phyloP scores from a whole-genome alignment of 768 basidiomycete genomes.

The Mycena indigotica region DNA sequence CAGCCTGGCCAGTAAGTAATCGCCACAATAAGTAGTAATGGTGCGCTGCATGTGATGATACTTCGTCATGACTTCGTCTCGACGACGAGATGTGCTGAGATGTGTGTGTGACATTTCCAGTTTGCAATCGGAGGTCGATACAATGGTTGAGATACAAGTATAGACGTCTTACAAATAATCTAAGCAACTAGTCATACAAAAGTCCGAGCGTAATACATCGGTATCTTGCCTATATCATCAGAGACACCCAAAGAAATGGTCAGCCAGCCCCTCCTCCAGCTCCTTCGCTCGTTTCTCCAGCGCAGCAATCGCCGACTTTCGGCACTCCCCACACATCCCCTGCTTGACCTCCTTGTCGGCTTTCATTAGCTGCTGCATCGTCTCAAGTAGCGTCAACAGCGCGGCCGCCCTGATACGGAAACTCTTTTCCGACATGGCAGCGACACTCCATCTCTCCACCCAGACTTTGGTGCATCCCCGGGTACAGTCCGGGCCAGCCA shows the following conservation, averaged over 20 bases:
- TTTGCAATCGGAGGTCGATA: too few relatives aligned
- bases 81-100: too few relatives aligned
- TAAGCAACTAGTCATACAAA: too few relatives aligned
- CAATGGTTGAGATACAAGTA: too few relatives aligned
- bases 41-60: too few relatives aligned
- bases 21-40: too few relatives aligned
- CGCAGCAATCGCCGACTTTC: slow-evolving; percentile 33
- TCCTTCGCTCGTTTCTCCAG: slow-evolving; percentile 12
- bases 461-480: slow-evolving; percentile 33
- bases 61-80: too few relatives aligned
- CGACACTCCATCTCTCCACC: slow-evolving; percentile 37
- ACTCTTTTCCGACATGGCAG: slow-evolving; percentile 35
- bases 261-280: slow-evolving; percentile 27
- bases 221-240: too few relatives aligned
- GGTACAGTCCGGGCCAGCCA: slow-evolving; percentile 26
- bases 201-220: too few relatives aligned
- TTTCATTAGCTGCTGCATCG: slow-evolving; percentile 35
- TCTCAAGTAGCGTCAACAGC: slow-evolving; percentile 32
- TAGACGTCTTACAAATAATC: too few relatives aligned
- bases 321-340: slow-evolving; percentile 33
- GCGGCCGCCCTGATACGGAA: slow-evolving; percentile 35
- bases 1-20: too few relatives aligned
- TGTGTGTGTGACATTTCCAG: too few relatives aligned
- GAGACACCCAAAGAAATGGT: slow-evolving; percentile 31
- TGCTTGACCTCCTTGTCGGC: slow-evolving; percentile 36